These are phyloP conservation scores for Akanthomyces muscarius DNA, from an alignment of 2,329 filamentous ascomycete species.

Conservation along the genomic window DNA sequence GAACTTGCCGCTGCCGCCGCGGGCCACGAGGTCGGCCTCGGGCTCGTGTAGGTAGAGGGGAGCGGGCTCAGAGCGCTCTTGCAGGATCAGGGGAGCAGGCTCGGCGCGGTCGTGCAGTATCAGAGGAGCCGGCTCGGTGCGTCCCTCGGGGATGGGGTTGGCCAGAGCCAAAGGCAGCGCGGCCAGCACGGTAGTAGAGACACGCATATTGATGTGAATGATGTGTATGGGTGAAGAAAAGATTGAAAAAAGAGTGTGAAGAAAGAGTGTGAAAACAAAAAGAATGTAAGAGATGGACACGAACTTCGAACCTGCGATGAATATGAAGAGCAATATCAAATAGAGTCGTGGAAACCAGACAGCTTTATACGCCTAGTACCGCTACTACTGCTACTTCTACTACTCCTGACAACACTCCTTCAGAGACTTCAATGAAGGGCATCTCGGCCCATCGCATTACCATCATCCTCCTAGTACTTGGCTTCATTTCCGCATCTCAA, in stretches of 20 bases:
- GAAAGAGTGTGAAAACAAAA: not conserved
- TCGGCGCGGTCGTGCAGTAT: not conserved
- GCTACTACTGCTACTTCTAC: too few species aligned
- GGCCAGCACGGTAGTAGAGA: conserved; percentile 9
- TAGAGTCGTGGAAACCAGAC: not conserved
- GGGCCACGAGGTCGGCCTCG: not conserved
- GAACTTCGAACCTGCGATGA: not conserved
- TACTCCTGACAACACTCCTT: too few species aligned
- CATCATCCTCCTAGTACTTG: not conserved
- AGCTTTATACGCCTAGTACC: not conserved
- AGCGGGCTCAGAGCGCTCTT: conserved; percentile 1
- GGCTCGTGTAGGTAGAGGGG: conserved; percentile 7
- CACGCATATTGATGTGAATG: not conserved
- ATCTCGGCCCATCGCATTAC: not conserved
- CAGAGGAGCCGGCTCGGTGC: conserved; percentile 5
- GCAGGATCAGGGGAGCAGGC: too few species aligned
- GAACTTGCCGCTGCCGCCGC: conserved; percentile 8
- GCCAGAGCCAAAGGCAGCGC: conserved; percentile 7
- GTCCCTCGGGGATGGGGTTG: not conserved
- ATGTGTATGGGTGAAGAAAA: too few species aligned
- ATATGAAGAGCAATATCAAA: not conserved
- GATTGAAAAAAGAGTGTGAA: too few species aligned
- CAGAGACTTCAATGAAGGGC: not conserved
- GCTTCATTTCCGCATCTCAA: not conserved
- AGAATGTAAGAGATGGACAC: not conserved